Base-by-base conservation (phyloP, 176 grass and related monocot species). In the Tillandsia leiboldiana region DNA sequence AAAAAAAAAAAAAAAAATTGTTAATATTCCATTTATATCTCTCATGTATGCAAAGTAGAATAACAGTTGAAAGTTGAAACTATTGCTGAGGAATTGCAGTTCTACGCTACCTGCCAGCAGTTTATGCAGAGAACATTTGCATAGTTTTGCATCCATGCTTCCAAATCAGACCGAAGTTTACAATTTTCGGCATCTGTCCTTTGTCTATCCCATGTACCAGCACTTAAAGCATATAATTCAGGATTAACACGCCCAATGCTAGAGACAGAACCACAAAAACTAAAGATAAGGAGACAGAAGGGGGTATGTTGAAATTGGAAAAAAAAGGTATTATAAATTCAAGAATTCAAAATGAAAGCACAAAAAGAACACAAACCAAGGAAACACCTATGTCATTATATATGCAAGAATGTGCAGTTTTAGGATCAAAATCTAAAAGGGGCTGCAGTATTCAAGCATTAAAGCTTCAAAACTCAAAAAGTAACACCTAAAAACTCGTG, bases 161-260 rank as follows among this genome's bases (percentile, higher is more conserved):
- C 86, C 71, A 90, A 72, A 76, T 92, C 84, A 76, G 91, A 81
- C 49, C 47, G 74, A 10, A 26, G 59, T 52, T 73, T 66, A 73
- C 71, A 87, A 78, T 63, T 49, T 52, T 70, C 51, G 18, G 66
- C 48, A 78, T 48, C 73, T 49, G 61, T 78, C 82, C 51, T 75
- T 69, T 79, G 77, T 65, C 48, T 74, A 50, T 86, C 74, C 93
- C 93, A 97, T n/a, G 89, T 87, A 73, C 79, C 75, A 51, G 79
- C 72, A 79, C 77, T 90, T 70, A 97, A 79, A 68, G 86, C 93
- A 83, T 97, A 97, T 18, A 97, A 63, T 67, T 97, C 93, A 61
- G 83, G 70, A 74, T 97, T 90, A 63, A 97, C 93, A 83, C 72
- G 86, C 11, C 93, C 93, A 76, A 97, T 97, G 74, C 93, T 97